These are phyloP conservation scores for Phytophthora foliorum DNA, from an alignment of 352 stramenopile species.

Conservation along the genomic window DNA sequence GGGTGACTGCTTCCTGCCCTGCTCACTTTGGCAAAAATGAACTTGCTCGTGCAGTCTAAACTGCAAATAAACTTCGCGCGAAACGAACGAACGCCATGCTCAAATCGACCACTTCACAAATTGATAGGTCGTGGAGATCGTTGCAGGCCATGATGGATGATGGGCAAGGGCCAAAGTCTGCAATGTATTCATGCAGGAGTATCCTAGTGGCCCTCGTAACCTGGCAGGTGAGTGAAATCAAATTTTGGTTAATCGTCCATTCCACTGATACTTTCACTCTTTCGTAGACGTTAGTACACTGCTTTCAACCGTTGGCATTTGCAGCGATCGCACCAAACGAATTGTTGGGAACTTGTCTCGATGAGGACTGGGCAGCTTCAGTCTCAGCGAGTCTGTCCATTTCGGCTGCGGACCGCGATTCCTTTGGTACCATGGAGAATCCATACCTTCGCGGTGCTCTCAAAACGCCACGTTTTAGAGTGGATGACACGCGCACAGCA, in stretches of 20 bases:
- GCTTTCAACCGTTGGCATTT: neutral
- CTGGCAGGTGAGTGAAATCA: conserved; percentile 23
- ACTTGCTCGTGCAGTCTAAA: no score
- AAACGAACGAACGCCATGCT: conserved; percentile 25
- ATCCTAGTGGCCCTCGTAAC: neutral
- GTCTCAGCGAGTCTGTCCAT: conserved; percentile 39
- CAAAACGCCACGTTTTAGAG: conserved; percentile 40
- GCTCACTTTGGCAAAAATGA: neutral
- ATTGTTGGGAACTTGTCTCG: conserved; percentile 51
- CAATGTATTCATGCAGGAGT: neutral
- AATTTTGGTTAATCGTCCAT: neutral
- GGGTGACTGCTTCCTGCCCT: no score
- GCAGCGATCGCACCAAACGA: conserved; percentile 47
- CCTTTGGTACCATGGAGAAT: conserved; percentile 28
- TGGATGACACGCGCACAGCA: conserved; percentile 43
- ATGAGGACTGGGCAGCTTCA: conserved; percentile 42
- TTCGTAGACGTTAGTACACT: conserved; percentile 6
- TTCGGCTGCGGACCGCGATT: conserved; percentile 34
- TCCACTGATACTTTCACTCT: neutral
- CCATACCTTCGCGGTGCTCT: conserved; percentile 51
- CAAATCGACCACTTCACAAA: neutral
- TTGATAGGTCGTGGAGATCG: neutral
- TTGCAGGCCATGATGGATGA: neutral
- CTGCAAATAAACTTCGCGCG: conserved; percentile 1
- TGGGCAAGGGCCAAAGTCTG: neutral